Conservation (phyloP, 1,284 basidiomycete genomes). For the Boletellus deceptivus region DNA sequence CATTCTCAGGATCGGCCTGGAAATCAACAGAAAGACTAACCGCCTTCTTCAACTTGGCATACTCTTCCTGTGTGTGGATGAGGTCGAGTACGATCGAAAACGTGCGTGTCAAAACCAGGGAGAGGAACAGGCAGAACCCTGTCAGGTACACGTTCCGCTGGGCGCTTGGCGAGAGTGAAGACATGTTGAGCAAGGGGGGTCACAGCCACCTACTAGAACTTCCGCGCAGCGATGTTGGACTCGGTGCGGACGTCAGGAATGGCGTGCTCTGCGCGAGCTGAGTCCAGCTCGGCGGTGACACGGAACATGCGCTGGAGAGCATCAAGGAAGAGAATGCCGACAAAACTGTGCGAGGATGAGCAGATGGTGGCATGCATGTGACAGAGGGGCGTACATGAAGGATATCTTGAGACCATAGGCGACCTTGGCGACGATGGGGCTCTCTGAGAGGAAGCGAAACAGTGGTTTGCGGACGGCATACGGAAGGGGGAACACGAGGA, state of each 20-base stretch:
- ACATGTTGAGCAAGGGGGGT: no score
- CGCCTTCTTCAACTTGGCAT: conserved; percentile 76
- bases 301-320: conserved; percentile 93
- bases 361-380: no score
- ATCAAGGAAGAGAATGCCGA: conserved; percentile 84
- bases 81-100: conserved; percentile 92
- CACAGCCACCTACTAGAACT: conserved; percentile 78
- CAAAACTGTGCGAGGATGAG: conserved; percentile 59
- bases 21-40: no score
- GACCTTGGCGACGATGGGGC: conserved; percentile 65
- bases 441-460: conserved; percentile 76
- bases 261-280: conserved; percentile 59
- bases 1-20: not conserved
- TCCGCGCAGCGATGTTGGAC: conserved; percentile 82
- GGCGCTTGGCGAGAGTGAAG: conserved; percentile 47
- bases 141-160: conserved; percentile 89
- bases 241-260: conserved; percentile 73
- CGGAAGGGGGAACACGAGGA: conserved; percentile 76
- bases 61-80: conserved; percentile 86
- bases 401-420: conserved; percentile 88
- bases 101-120: conserved; percentile 87
- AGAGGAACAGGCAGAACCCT: conserved; percentile 91
- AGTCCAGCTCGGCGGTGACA: conserved; percentile 73
- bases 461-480: conserved; percentile 69
- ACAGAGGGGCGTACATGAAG: conserved; percentile 70